A percentile compares a stretch with the other conserved stretches of the same genome.
Evolutionary conservation across 2,329 filamentous ascomycete genomes (phyloP).

Genomic region (Apiospora saccharicola): DNA sequence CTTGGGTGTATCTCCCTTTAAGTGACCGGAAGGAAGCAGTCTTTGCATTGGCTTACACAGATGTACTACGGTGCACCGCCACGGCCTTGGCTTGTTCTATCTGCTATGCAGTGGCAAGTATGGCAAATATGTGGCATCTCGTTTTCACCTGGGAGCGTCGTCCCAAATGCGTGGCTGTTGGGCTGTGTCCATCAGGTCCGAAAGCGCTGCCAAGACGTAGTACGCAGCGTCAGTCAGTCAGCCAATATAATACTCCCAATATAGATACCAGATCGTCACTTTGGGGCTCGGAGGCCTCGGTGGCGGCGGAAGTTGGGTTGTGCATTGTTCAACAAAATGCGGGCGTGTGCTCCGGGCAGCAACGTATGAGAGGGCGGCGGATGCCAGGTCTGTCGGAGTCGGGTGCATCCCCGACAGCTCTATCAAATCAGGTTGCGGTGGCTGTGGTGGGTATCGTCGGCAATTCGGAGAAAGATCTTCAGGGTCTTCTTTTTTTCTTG

Average conservation of each 20-base stretch:
- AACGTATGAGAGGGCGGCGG: not conserved
- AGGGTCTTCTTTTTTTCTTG: constrained; percentile 9
- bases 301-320: not conserved
- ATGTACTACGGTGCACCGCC: not conserved
- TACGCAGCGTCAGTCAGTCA: not conserved
- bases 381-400: not conserved
- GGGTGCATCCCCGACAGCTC: constrained; percentile 1
- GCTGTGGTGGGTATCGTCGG: constrained; percentile 2
- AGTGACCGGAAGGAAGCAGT: too few relatives aligned
- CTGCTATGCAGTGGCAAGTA: not conserved
- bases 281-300: not conserved
- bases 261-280: not conserved
- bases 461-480: constrained; percentile 14
- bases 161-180: not conserved
- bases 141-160: not conserved
- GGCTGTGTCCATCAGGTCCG: not conserved
- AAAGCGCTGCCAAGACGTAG: not conserved
- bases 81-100: not conserved
- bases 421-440: not conserved
- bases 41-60: not conserved
- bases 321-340: not conserved
- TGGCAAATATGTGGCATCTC: not conserved
- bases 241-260: not conserved
- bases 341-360: not conserved
- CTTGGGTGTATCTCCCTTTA: too few relatives aligned